Evolutionary conservation across 2,329 filamentous ascomycete species (phyloP).

Genomic region (Trichocomaceae sp.): DNA sequence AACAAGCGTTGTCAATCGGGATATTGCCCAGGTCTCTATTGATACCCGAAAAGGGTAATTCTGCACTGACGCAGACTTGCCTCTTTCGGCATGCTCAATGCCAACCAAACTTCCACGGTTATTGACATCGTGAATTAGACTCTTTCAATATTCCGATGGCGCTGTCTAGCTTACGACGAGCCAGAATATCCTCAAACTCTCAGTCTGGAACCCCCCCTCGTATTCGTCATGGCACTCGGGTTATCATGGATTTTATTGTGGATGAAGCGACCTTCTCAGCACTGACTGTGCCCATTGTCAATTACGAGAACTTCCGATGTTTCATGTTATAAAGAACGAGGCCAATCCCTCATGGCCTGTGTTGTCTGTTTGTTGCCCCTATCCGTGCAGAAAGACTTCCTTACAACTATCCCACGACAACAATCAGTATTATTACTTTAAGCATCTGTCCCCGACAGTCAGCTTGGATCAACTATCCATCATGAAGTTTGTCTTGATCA

Average conservation of each 20-base stretch:
- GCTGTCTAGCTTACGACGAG: background rate
- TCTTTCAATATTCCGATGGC: background rate
- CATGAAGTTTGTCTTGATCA: background rate
- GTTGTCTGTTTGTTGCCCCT: background rate
- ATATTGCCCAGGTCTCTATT: slow-evolving; percentile 3
- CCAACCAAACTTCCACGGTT: background rate
- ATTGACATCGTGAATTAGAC: background rate
- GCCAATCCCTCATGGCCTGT: background rate
- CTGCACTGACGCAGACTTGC: background rate
- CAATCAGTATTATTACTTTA: background rate
- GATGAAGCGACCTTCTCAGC: background rate
- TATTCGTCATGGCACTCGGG: background rate
- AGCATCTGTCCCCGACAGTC: background rate
- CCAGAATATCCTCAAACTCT: background rate
- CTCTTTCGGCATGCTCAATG: background rate
- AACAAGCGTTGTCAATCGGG: slow-evolving; percentile 1
- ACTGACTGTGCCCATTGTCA: background rate
- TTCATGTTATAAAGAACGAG: background rate
- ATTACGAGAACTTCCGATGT: background rate
- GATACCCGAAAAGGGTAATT: slow-evolving; percentile 11
- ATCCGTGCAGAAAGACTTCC: background rate
- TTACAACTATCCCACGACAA: background rate
- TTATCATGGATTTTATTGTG: background rate
- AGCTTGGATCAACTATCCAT: background rate
- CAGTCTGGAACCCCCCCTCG: background rate